Conservation (phyloP, 108 stramenopile genomes). For the Skeletonema marinoi region DNA sequence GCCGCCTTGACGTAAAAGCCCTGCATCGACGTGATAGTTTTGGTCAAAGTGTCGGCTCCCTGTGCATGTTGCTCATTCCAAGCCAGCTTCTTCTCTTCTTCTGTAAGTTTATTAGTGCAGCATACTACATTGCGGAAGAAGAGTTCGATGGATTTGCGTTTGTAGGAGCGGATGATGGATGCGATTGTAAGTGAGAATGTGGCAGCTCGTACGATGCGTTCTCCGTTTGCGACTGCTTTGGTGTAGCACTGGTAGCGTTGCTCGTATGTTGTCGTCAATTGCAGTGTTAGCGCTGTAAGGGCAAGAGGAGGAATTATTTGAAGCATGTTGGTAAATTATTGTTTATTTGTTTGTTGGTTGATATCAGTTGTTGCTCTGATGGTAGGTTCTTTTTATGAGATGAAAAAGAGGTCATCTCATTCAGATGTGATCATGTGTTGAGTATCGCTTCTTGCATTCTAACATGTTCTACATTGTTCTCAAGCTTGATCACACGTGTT, state of each 20-base stretch:
- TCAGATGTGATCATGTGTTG: too few species aligned
- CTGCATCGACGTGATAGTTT: slow-evolving; percentile 51
- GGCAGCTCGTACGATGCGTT: not conserved
- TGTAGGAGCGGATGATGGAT: not conserved
- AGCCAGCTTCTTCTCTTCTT: not conserved
- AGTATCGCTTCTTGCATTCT: not conserved
- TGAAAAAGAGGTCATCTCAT: not conserved
- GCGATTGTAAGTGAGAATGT: not conserved
- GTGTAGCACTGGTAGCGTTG: not conserved
- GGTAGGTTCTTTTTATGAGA: not conserved
- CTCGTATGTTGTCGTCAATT: not conserved
- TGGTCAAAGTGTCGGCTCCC: slow-evolving; percentile 33
- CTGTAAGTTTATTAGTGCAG: not conserved
- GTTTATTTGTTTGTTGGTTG: not conserved
- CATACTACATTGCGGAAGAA: not conserved
- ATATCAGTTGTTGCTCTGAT: too few species aligned
- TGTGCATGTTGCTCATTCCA: not conserved
- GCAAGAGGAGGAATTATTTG: not conserved
- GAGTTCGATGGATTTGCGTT: not conserved
- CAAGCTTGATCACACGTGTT: not conserved
- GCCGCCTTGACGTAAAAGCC: slow-evolving; percentile 66
- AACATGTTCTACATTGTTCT: not conserved
- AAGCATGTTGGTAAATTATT: not conserved
- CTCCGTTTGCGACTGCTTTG: not conserved
- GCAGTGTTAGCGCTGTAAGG: not conserved